A percentile compares a stretch with the other conserved stretches of the same genome.
These are phyloP conservation scores for Lepidium africanum DNA, from an alignment of 345 rosid species.

Conservation along the genomic window DNA sequence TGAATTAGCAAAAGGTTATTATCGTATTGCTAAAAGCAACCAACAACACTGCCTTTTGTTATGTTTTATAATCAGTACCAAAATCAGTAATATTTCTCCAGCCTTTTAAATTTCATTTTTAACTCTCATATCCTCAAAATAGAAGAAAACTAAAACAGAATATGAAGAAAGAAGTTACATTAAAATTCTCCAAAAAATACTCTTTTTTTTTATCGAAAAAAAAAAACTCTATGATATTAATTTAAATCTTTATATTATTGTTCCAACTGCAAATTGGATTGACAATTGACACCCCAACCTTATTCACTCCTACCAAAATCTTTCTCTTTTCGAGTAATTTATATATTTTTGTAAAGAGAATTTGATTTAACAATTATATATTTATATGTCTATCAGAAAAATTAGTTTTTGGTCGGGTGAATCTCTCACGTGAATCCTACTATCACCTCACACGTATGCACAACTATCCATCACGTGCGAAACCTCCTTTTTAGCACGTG, in stretches of 20 bases:
- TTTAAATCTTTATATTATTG: neutral
- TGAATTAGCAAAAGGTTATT: too few relatives aligned
- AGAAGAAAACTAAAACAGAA: constrained; percentile 14
- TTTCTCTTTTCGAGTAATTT: constrained; percentile 9
- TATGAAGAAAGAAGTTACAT: constrained; percentile 16
- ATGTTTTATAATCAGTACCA: neutral
- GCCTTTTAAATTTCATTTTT: neutral
- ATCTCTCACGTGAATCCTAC: constrained; percentile 59
- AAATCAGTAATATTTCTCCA: neutral
- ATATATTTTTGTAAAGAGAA: neutral
- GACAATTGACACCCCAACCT: constrained; percentile 45
- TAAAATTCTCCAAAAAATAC: constrained; percentile 14
- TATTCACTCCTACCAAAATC: constrained; percentile 16
- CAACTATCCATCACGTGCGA: constrained; percentile 25
- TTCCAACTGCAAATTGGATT: constrained; percentile 41
- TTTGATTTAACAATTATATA: neutral
- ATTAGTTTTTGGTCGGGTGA: constrained; percentile 22
- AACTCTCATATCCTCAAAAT: constrained; percentile 1
- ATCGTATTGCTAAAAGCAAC: too few relatives aligned
- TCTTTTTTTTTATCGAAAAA: too few relatives aligned
- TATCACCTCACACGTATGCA: constrained; percentile 35
- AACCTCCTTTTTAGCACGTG: constrained; percentile 18
- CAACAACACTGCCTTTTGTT: too few relatives aligned
- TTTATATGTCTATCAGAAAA: neutral
- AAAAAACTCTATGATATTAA: neutral